A percentile compares a stretch with the other conserved stretches of the same genome.
These are phyloP conservation scores for Cystobasidiaceae sp. DNA, from an alignment of 1,284 basidiomycete genomes.

Conservation along the genomic window DNA sequence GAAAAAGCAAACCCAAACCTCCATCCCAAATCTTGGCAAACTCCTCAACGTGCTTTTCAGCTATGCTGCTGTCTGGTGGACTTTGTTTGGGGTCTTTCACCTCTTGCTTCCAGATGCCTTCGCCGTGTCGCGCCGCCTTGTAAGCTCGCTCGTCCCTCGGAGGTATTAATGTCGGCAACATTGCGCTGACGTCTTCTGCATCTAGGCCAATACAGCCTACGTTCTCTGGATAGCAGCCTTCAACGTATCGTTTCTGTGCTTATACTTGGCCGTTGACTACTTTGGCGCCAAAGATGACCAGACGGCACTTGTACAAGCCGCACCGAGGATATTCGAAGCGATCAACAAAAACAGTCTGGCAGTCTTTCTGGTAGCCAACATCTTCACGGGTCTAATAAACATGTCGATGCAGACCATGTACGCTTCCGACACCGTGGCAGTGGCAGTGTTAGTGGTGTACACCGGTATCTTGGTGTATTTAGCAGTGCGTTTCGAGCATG, in stretches of 20 bases:
- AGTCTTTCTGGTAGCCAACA: constrained; percentile 79
- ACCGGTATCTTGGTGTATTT: constrained; percentile 56
- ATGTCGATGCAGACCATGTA: constrained; percentile 79
- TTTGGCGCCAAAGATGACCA: constrained; percentile 32
- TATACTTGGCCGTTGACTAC: constrained; percentile 72
- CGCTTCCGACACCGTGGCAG: constrained; percentile 55
- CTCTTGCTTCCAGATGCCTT: constrained; percentile 34
- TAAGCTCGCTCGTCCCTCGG: constrained; percentile 42
- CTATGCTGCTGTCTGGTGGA: constrained; percentile 75
- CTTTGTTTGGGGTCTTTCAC: constrained; percentile 52
- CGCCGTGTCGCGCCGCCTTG: constrained; percentile 68
- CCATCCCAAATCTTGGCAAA: constrained; percentile 51
- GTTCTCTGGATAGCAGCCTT: constrained; percentile 83
- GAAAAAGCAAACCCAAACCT: constrained; percentile 26
- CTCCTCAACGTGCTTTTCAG: constrained; percentile 68
- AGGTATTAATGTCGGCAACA: background rate
- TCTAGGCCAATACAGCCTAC: constrained; percentile 79
- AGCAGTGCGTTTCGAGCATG: constrained; percentile 56
- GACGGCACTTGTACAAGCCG: constrained; percentile 26
- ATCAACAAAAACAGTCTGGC: constrained; percentile 75
- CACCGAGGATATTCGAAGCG: constrained; percentile 66
- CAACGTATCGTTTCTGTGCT: constrained; percentile 79
- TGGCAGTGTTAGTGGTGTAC: constrained; percentile 65
- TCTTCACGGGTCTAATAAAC: constrained; percentile 81
- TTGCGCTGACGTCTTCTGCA: background rate